A percentile compares a stretch with the other conserved stretches of the same genome.
These are phyloP conservation scores for Gliomastix tumulicola DNA, from an alignment of 2,329 filamentous ascomycete species.

Conservation along the genomic window DNA sequence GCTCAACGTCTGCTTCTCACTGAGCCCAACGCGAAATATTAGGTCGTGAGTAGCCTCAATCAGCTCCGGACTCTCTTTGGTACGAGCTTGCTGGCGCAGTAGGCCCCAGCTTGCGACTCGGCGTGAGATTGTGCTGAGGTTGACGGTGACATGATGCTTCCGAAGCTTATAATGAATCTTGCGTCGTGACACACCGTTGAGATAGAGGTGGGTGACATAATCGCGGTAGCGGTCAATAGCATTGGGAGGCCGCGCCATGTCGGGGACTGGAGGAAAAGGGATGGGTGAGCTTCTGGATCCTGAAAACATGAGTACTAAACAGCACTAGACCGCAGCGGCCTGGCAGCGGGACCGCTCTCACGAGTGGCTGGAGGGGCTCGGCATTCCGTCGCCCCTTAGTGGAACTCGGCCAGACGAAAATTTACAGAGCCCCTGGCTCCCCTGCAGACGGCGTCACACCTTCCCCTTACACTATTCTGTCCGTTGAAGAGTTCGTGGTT, in stretches of 20 bases:
- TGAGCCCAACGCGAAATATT: conserved; percentile 2
- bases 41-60: conserved; percentile 4
- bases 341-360: no score
- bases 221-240: conserved; percentile 4
- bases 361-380: no score
- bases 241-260: conserved; percentile 4
- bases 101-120: conserved; percentile 2
- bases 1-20: conserved; percentile 4
- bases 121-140: not conserved
- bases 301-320: no score
- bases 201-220: conserved; percentile 1
- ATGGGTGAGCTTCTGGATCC: not conserved
- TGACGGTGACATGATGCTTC: conserved; percentile 2
- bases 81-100: conserved; percentile 3
- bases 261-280: not conserved
- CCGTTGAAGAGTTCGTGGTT: no score
- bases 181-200: conserved; percentile 3
- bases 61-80: conserved; percentile 5
- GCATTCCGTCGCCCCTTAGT: no score
- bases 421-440: no score
- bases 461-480: no score
- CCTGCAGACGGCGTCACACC: no score
- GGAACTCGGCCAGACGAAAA: no score
- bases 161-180: conserved; percentile 5
- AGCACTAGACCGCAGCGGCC: no score